Base-by-base conservation (phyloP, 768 basidiomycete genomes). In the Mycena amicta region DNA sequence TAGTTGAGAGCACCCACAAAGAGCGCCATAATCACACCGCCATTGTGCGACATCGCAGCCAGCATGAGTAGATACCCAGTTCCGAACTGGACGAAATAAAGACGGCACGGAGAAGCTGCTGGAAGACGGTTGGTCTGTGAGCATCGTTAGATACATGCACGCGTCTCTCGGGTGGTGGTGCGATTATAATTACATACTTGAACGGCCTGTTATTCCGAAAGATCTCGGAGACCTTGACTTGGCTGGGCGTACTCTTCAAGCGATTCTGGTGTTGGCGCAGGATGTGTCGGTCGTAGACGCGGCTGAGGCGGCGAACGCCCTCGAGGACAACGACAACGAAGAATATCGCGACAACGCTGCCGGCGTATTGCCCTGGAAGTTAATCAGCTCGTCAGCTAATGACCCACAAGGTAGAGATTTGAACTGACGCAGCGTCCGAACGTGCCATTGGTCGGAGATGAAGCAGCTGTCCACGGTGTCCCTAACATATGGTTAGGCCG, bases 21-120 rank as follows among this genome's bases (percentile, higher is more conserved):
- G 16, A 61, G 27, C 4, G 53, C 46, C 13, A 64, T 37, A 30
- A 61, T 56, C 5, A 64, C 27, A 2, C 56, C 63, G 22, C 63
- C 60, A 29, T 64, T 61, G 60, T 61, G 53, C 8, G 53, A 51
- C 55, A 64, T 64, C 8, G 56, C 60, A 1, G 56, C 56, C 27
- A 58, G 54, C 63, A 64, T 61, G 31, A 61, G 29, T 28, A 64
- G 52, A 40, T 58, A 64, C 0, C 52, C 63, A 0, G 53, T 39
- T 26, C 59, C 47, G 46, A 61, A 60, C 30, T 61, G 59, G 16
- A 58, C 13, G 3, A 55, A 52, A 39, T 60, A 52, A 23, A 61
- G 23, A 60, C 3, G 45, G 55, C 56, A 15, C 59, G 63, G n/a
- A 64, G 23, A 28, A 57, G 20, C 23, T 64, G 59, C 29, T 60